phyloP scores from a whole-genome alignment of 495 filamentous ascomycete species.

The Halenospora varia region DNA sequence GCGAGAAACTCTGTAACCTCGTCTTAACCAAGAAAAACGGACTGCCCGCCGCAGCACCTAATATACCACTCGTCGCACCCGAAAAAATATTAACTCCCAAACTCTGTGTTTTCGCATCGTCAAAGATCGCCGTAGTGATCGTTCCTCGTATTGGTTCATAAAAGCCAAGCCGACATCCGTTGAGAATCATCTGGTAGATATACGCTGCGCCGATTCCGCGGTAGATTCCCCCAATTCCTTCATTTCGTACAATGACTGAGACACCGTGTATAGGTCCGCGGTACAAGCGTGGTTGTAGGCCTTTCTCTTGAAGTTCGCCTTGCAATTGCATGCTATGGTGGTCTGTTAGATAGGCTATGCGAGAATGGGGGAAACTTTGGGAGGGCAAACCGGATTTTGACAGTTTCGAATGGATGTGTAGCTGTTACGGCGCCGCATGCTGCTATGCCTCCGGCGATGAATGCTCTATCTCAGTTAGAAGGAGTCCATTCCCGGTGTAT shows the following conservation, averaged over 20 bases:
- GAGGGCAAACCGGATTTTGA: constrained; percentile 82
- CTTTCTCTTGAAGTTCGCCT: constrained; percentile 87
- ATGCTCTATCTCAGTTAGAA: constrained; percentile 42
- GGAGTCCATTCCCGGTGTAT: not conserved
- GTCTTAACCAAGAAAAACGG: constrained; percentile 99
- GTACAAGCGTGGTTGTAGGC: constrained; percentile 80
- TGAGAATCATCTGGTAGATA: constrained; percentile 94
- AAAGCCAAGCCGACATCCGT: constrained; percentile 94
- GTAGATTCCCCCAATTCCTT: constrained; percentile 81
- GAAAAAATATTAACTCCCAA: constrained; percentile 89
- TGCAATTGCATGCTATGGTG: constrained; percentile 80
- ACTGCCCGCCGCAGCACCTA: constrained; percentile 86
- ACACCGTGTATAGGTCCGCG: constrained; percentile 91
- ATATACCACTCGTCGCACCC: constrained; percentile 80
- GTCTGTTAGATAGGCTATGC: constrained; percentile 5
- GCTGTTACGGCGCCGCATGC: constrained; percentile 97
- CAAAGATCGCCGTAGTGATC: constrained; percentile 61
- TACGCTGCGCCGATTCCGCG: constrained; percentile 91
- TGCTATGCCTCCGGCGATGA: constrained; percentile 93
- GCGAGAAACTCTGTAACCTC: constrained; percentile 88
- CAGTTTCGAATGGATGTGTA: constrained; percentile 96
- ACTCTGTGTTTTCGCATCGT: constrained; percentile 70
- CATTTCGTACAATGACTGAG: constrained; percentile 84
- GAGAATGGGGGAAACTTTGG: not conserved
- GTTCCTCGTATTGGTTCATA: constrained; percentile 86